These are phyloP conservation scores for Cyclotella choctawhatcheeana DNA, from an alignment of 108 stramenopile species.

Conservation along the genomic window DNA sequence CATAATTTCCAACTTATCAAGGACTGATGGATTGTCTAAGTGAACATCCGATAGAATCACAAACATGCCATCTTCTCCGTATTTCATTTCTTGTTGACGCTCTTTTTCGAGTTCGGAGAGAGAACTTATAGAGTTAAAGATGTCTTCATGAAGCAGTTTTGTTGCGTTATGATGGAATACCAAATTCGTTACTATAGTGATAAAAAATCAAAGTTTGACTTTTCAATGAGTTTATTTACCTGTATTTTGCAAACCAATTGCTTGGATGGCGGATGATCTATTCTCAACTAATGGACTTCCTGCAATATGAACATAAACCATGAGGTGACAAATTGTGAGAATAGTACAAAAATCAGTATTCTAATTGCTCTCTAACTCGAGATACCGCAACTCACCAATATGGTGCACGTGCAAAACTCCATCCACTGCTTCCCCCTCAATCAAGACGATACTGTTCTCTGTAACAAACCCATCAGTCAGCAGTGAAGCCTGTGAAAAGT, in stretches of 20 bases:
- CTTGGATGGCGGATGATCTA: constrained; percentile 60
- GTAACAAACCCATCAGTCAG: constrained; percentile 78
- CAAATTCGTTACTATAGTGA: background rate
- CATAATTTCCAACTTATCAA: constrained; percentile 79
- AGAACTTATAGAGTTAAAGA: constrained; percentile 69
- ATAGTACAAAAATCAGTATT: too few species aligned
- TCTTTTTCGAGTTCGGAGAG: constrained; percentile 63
- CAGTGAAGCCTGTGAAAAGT: constrained; percentile 55
- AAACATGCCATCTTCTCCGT: constrained; percentile 72
- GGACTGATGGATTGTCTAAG: constrained; percentile 85
- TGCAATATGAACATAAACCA: too few species aligned
- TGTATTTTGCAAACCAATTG: constrained; percentile 65
- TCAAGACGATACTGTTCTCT: constrained; percentile 89
- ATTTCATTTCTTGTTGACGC: constrained; percentile 60
- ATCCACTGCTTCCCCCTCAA: constrained; percentile 87
- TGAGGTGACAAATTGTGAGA: too few species aligned
- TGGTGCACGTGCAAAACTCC: constrained; percentile 74
- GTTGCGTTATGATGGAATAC: background rate
- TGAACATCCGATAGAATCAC: constrained; percentile 88
- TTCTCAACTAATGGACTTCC: constrained; percentile 80
- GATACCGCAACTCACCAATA: constrained; percentile 60
- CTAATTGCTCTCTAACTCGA: too few species aligned
- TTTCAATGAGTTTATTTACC: background rate
- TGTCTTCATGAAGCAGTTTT: constrained; percentile 25
- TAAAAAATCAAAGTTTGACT: background rate